Conservation (phyloP, 2,329 filamentous ascomycete genomes). For the Pseudogymnoascus sp. region DNA sequence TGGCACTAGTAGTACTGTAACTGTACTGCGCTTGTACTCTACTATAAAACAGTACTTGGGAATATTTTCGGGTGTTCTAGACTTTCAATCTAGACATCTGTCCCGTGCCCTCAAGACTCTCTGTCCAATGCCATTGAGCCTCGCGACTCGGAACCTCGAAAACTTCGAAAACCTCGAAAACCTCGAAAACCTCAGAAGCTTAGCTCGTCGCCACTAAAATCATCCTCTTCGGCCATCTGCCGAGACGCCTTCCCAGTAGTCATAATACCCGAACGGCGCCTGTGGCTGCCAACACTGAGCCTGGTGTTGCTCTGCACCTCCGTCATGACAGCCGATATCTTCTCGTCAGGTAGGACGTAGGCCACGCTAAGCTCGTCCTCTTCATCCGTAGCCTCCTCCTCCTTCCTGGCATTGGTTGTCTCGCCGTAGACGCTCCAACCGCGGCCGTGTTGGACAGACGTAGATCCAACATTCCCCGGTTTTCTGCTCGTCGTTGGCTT, state of each 20-base stretch:
- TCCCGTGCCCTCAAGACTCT: neutral
- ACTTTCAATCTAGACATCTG: neutral
- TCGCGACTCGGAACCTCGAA: neutral
- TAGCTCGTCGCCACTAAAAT: slow-evolving; percentile 1
- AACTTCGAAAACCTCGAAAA: neutral
- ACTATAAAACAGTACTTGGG: neutral
- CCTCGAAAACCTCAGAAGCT: neutral
- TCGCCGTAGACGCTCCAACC: slow-evolving; percentile 5
- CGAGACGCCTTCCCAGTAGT: neutral
- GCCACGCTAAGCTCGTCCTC: slow-evolving; percentile 1
- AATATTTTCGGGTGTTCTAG: neutral
- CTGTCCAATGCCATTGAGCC: neutral
- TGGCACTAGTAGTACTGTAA: neutral
- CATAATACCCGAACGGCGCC: neutral
- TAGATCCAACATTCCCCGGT: neutral
- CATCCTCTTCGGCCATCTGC: neutral
- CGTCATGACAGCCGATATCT: neutral
- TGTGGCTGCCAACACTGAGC: neutral
- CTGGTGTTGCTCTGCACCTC: neutral
- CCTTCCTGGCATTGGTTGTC: neutral
- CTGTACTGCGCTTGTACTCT: neutral
- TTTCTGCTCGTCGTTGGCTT: neutral
- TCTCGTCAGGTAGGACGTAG: neutral
- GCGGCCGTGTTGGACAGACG: neutral
- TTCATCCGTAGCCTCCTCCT: neutral